Base-by-base conservation (phyloP, 371 early-diverging fungal species). In the Sporodiniella umbellata region DNA sequence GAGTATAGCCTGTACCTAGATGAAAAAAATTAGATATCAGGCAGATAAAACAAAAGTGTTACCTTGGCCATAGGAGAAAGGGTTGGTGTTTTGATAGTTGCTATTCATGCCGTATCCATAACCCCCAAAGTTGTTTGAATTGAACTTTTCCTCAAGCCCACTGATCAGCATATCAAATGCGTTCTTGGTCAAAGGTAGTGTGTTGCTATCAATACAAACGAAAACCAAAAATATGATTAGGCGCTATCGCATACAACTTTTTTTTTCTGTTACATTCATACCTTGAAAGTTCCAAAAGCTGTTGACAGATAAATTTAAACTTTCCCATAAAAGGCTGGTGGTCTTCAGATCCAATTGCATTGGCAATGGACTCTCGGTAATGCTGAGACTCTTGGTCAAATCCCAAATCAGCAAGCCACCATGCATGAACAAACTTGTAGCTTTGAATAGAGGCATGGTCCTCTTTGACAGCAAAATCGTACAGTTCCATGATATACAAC, bases 341-440 rank as follows among this genome's bases (percentile, higher is more conserved):
- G 19, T 47, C 37, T 23, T 12, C 10, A 2, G 42, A 39, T 14
- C 18, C 15, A 30, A 93, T 68, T 19, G 86, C 75, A 14, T 69
- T 67, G 17, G 85, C 81, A 42, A 95, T 78, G 0, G 88, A 70
- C 18, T 89, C 89, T 51, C 85, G 81, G 51, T 93, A 93, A 35
- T 79, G 71, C 42, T 75, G 67, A 0, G 94, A 89, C 47, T 85
- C 81, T 11, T 81, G 72, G 1, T 78, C 58, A 48, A 82, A 78
- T 8, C 95, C 94, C 42, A 80, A 64, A 42, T 94, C 95, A 5
- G 81, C 74, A 8, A 96, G 72, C 75, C 84, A 81, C 86, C 85
- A 87, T 15, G 94, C 93, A 53, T 88, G 82, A 12, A 74, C 49
- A 1, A 96, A 67, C 56, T 94, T 94, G 75, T 88, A 93, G 0